Percentiles rank a stretch among this genome's conserved stretches.
phyloP scores from a whole-genome alignment of 257 asterid genomes.

The Verbena officinalis region DNA sequence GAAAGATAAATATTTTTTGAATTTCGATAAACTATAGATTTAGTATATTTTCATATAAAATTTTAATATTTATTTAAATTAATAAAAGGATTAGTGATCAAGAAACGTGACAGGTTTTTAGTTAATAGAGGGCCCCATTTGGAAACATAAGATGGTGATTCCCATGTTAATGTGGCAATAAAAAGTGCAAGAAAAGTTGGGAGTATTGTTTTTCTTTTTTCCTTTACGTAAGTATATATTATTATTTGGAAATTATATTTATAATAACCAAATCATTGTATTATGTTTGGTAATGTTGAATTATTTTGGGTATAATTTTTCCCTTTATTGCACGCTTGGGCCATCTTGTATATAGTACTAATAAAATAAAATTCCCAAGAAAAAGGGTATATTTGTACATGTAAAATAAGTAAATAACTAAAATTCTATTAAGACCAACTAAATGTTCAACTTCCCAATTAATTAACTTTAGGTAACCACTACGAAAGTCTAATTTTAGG shows the following conservation, averaged over 20 bases:
- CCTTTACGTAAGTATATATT: neutral
- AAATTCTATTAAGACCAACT: neutral
- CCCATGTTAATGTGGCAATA: conserved; percentile 27
- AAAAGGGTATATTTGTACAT: too few relatives aligned
- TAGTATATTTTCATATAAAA: too few relatives aligned
- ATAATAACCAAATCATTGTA: neutral
- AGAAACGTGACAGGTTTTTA: conserved; percentile 34
- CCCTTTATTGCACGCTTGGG: conserved; percentile 27
- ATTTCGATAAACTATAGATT: too few relatives aligned
- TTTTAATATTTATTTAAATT: too few relatives aligned
- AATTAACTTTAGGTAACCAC: neutral
- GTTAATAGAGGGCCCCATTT: conserved; percentile 19
- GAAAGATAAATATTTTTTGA: too few relatives aligned
- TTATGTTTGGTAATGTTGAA: neutral
- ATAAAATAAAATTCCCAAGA: too few relatives aligned
- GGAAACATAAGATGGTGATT: conserved; percentile 37
- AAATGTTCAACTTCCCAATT: neutral
- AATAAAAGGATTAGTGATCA: conserved; percentile 32
- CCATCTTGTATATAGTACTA: too few relatives aligned
- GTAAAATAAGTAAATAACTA: neutral
- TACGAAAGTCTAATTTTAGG: neutral
- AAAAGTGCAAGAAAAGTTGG: conserved; percentile 14
- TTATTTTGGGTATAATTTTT: neutral
- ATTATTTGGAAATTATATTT: neutral
- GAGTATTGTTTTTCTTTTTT: neutral